Percentiles rank a stretch among this genome's conserved stretches.
These are phyloP conservation scores for Selaginella tamariscina DNA, from an alignment of 75 land plant species.

Conservation along the genomic window DNA sequence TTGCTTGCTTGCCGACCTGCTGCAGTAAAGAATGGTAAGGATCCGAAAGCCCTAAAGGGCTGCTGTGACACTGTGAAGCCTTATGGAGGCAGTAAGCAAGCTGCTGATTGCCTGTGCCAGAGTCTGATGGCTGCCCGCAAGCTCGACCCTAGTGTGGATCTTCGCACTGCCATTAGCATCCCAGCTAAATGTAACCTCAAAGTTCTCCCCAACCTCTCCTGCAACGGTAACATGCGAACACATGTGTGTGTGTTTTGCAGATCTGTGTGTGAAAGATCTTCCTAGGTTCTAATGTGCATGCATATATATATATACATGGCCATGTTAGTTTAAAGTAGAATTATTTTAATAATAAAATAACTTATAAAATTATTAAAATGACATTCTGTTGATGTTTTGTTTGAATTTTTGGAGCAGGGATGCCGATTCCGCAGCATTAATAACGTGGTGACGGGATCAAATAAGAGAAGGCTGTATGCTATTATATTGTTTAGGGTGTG, in stretches of 20 bases:
- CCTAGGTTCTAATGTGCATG: too few species aligned
- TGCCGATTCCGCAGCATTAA: neutral
- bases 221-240: constrained; percentile 3
- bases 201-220: neutral
- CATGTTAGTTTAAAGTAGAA: too few species aligned
- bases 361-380: too few species aligned
- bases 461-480: neutral
- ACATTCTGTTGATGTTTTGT: neutral
- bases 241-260: neutral
- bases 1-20: neutral
- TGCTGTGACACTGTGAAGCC: neutral
- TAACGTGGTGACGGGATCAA: neutral
- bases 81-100: neutral
- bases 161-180: neutral
- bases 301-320: too few species aligned
- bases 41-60: neutral
- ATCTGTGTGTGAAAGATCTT: too few species aligned
- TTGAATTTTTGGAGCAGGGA: neutral
- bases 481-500: neutral
- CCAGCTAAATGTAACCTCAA: neutral
- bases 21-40: neutral
- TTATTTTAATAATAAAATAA: too few species aligned
- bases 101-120: neutral
- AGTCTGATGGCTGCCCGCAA: neutral
- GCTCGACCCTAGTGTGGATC: neutral